Conservation (phyloP, 163 green algal genomes). For the Chloromonas sp. region DNA sequence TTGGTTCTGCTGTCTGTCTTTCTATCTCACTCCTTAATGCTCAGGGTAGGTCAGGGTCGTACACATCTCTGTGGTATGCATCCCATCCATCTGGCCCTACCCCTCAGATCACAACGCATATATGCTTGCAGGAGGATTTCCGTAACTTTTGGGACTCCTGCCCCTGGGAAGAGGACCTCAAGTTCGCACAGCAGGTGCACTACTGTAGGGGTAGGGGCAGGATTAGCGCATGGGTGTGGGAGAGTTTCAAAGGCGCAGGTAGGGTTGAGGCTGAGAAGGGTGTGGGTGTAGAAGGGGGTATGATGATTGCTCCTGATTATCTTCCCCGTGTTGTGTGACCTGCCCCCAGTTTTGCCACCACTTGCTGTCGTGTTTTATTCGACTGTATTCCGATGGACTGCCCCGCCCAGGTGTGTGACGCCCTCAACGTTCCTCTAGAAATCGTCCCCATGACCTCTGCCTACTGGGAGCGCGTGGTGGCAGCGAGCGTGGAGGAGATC, state of each 20-base stretch:
- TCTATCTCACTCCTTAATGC: no score
- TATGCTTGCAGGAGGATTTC: constrained; percentile 80
- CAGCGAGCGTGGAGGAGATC: constrained; percentile 75
- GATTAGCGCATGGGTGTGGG: no score
- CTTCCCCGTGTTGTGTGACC: no score
- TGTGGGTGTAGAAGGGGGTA: no score
- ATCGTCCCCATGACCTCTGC: constrained; percentile 70
- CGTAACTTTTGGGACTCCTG: constrained; percentile 91
- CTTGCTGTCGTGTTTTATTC: no score
- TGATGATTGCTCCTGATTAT: no score
- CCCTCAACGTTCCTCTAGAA: constrained; percentile 63
- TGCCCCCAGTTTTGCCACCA: no score
- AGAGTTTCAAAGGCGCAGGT: no score
- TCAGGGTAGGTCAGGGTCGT: no score
- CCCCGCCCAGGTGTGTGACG: constrained; percentile 50
- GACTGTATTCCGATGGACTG: neutral
- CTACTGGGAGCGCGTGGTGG: constrained; percentile 92
- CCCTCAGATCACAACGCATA: neutral
- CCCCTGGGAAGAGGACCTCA: constrained; percentile 96
- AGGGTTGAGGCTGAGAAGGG: no score
- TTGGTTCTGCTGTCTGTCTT: no score
- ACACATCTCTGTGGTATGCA: neutral
- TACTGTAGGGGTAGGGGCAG: no score
- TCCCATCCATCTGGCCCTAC: neutral
- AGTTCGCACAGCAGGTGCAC: constrained; percentile 51